Conservation (phyloP, 148 eudicot species). For the Persicaria tinctoria region DNA sequence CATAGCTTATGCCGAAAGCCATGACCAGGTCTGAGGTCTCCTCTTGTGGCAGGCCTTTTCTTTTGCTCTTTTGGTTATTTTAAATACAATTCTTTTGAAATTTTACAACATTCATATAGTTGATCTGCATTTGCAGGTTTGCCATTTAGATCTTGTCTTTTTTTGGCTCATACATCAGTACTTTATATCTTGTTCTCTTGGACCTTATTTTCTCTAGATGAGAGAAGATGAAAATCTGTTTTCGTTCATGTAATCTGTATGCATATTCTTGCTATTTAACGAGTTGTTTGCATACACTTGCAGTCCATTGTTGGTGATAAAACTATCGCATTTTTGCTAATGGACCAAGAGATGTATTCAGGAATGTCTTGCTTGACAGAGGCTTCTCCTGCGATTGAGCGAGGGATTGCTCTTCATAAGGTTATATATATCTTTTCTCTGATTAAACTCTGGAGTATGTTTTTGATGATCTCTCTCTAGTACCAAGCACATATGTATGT, state of each 20-base stretch:
- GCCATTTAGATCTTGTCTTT: not conserved
- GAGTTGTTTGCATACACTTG: conserved; percentile 6
- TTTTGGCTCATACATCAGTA: not conserved
- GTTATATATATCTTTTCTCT: conserved; percentile 23
- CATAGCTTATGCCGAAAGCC: conserved; percentile 97
- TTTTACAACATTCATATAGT: not conserved
- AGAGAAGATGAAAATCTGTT: not conserved
- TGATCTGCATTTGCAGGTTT: not conserved
- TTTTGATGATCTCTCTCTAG: not conserved
- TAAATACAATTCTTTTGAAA: not conserved
- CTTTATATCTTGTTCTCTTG: not conserved
- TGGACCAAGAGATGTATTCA: conserved; percentile 94
- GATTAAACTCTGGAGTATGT: not conserved
- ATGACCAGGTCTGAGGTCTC: conserved; percentile 68
- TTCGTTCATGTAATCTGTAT: not conserved
- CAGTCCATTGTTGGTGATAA: conserved; percentile 97
- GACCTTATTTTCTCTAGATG: not conserved
- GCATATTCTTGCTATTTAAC: not conserved
- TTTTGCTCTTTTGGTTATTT: not conserved
- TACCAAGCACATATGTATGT: not conserved
- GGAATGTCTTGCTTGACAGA: conserved; percentile 83
- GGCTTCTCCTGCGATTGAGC: conserved; percentile 68
- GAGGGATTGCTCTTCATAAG: conserved; percentile 97
- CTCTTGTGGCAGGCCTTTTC: conserved; percentile 9
- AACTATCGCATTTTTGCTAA: conserved; percentile 74